Percentiles rank a stretch among this genome's conserved stretches.
These are phyloP conservation scores for Smallanthus sonchifolius DNA, from an alignment of 129 eudicot species.

Conservation along the genomic window DNA sequence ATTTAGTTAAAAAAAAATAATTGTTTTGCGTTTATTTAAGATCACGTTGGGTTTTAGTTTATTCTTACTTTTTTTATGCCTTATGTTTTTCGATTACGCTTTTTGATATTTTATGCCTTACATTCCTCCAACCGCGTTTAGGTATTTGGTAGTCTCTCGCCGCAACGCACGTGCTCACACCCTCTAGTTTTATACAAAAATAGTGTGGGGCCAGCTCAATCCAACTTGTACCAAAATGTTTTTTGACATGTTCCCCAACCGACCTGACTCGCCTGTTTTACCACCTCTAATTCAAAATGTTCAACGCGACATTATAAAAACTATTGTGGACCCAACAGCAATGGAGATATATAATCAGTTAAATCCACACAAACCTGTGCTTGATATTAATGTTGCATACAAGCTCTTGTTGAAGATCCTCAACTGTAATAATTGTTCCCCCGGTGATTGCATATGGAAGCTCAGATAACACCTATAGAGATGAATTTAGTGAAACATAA, in stretches of 20 bases:
- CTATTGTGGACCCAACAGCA: conserved; percentile 7
- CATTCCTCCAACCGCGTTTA: no score
- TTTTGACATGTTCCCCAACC: background rate
- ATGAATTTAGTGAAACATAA: conserved; percentile 9
- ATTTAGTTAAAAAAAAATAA: no score
- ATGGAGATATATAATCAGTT: background rate
- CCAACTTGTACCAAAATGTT: background rate
- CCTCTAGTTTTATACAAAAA: background rate
- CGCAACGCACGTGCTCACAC: no score
- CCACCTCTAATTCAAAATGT: background rate
- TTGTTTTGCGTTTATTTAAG: no score
- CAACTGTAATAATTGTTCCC: conserved; percentile 77
- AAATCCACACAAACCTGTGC: conserved; percentile 64
- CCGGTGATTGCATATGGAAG: conserved; percentile 82
- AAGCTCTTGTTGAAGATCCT: conserved; percentile 94
- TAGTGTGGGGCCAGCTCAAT: background rate
- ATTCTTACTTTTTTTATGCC: no score
- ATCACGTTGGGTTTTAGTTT: no score
- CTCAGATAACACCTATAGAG: conserved; percentile 63
- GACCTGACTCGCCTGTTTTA: background rate
- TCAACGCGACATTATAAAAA: background rate
- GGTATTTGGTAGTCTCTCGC: no score
- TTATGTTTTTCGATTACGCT: no score
- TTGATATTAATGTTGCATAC: conserved; percentile 81
- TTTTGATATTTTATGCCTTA: no score